Evolutionary conservation across 2,329 filamentous ascomycete genomes (phyloP).

Genomic region (Penicillium sp.): DNA sequence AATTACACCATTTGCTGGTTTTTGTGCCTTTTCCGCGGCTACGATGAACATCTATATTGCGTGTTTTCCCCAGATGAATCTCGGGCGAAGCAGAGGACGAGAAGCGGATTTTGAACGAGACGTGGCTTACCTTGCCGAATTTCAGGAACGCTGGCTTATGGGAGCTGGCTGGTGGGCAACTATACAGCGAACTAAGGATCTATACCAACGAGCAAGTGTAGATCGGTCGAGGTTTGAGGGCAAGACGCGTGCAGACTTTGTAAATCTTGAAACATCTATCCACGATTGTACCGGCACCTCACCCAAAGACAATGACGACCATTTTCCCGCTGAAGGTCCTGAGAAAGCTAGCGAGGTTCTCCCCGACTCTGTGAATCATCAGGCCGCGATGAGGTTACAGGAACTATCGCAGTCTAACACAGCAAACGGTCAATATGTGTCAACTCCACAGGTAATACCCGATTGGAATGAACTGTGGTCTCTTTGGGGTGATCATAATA

Average conservation of each 20-base stretch:
- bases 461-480: conserved; percentile 3
- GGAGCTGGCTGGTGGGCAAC: conserved; percentile 14
- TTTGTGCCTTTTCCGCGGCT: conserved; percentile 46
- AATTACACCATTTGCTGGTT: conserved; percentile 42
- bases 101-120: conserved; percentile 14
- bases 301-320: neutral
- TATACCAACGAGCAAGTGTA: conserved; percentile 17
- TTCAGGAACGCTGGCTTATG: conserved; percentile 15
- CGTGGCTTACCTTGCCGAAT: conserved; percentile 16
- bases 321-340: neutral
- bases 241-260: conserved; percentile 17
- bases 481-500: conserved; percentile 1
- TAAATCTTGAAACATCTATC: conserved; percentile 17
- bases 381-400: neutral
- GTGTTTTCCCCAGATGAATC: conserved; percentile 42
- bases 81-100: conserved; percentile 24
- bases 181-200: conserved; percentile 16
- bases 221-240: conserved; percentile 17
- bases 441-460: neutral
- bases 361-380: neutral
- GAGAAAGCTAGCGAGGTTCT: neutral
- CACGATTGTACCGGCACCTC: conserved; percentile 13
- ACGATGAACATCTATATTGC: conserved; percentile 42
- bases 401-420: neutral
- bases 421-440: neutral